phyloP scores from a whole-genome alignment of 2,329 filamentous ascomycete genomes.

The Colletotrichum chrysophilum region DNA sequence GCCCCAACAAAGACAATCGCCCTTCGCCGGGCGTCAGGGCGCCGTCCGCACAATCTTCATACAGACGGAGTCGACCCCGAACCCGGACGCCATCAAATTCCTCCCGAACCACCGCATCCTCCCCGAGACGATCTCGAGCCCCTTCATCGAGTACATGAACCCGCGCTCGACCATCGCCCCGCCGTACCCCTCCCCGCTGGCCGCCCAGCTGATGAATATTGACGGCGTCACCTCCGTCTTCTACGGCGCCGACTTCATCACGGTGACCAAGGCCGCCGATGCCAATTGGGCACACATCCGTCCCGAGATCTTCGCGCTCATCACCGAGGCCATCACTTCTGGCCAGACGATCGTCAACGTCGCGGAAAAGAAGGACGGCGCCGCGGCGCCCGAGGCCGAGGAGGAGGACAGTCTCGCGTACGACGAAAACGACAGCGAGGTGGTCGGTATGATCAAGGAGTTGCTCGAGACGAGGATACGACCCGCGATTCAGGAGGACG shows the following conservation, averaged over 20 bases:
- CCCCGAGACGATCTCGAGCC: slow-evolving; percentile 72
- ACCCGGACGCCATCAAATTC: slow-evolving; percentile 96
- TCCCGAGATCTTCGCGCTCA: slow-evolving; percentile 92
- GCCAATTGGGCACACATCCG: slow-evolving; percentile 95
- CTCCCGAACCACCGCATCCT: slow-evolving; percentile 88
- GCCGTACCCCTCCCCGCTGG: slow-evolving; percentile 89
- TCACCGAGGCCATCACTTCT: slow-evolving; percentile 88
- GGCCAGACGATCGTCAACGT: slow-evolving; percentile 83
- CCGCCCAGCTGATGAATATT: slow-evolving; percentile 87
- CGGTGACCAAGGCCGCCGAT: slow-evolving; percentile 87
- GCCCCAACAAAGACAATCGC: slow-evolving; percentile 10
- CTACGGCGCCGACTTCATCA: slow-evolving; percentile 95
- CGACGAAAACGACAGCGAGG: slow-evolving; percentile 90
- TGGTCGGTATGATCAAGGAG: slow-evolving; percentile 98
- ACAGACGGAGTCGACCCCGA: slow-evolving; percentile 93
- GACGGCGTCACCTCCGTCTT: slow-evolving; percentile 96
- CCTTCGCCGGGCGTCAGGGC: slow-evolving; percentile 30
- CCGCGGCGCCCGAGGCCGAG: slow-evolving; percentile 39
- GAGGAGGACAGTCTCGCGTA: slow-evolving; percentile 79
- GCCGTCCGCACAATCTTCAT: slow-evolving; percentile 87
- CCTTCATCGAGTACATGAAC: slow-evolving; percentile 90
- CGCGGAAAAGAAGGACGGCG: slow-evolving; percentile 63
- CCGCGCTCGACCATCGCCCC: slow-evolving; percentile 88
- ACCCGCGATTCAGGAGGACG: slow-evolving; percentile 96
- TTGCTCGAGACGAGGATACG: slow-evolving; percentile 92